phyloP scores from a whole-genome alignment of 768 basidiomycete species.

The Tricholoma bakamatsutake region DNA sequence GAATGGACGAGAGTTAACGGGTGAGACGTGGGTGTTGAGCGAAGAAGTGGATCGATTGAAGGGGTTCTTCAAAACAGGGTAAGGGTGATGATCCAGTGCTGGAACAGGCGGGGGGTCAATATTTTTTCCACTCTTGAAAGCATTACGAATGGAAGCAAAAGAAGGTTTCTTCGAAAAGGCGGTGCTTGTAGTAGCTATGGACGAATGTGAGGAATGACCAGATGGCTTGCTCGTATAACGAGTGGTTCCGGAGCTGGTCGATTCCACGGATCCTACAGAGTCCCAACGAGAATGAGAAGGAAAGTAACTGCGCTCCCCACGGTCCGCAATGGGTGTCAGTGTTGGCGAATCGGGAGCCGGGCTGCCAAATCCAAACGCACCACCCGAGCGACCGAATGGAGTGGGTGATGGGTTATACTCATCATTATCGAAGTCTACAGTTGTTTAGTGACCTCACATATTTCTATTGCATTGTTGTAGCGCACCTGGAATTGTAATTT shows the following conservation, averaged over 20 bases:
- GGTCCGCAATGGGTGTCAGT: slow-evolving; percentile 47
- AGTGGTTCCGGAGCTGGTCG: slow-evolving; percentile 53
- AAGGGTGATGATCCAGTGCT: slow-evolving; percentile 56
- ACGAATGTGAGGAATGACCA: slow-evolving; percentile 68
- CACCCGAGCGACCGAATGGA: slow-evolving; percentile 59
- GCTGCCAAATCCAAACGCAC: slow-evolving; percentile 37
- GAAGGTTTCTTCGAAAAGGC: slow-evolving; percentile 76
- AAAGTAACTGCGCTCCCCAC: slow-evolving; percentile 58
- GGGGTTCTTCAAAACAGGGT: slow-evolving; percentile 73
- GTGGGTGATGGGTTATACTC: slow-evolving; percentile 55
- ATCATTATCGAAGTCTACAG: slow-evolving; percentile 74
- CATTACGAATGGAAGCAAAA: slow-evolving; percentile 82
- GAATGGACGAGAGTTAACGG: slow-evolving; percentile 26
- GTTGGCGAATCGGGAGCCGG: slow-evolving; percentile 67
- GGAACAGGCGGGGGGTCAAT: slow-evolving; percentile 75
- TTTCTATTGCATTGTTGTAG: slow-evolving; percentile 3
- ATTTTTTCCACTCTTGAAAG: slow-evolving; percentile 68
- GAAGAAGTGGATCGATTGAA: slow-evolving; percentile 82
- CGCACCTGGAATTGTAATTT: slow-evolving; percentile 64
- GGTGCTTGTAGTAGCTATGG: slow-evolving; percentile 51
- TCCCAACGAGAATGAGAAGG: slow-evolving; percentile 66
- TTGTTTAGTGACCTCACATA: slow-evolving; percentile 6
- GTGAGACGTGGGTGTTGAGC: slow-evolving; percentile 41
- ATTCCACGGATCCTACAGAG: slow-evolving; percentile 75
- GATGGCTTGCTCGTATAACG: slow-evolving; percentile 51